Evolutionary conservation across 352 stramenopile species (phyloP).

Genomic region (Phytopythium sindhum): DNA sequence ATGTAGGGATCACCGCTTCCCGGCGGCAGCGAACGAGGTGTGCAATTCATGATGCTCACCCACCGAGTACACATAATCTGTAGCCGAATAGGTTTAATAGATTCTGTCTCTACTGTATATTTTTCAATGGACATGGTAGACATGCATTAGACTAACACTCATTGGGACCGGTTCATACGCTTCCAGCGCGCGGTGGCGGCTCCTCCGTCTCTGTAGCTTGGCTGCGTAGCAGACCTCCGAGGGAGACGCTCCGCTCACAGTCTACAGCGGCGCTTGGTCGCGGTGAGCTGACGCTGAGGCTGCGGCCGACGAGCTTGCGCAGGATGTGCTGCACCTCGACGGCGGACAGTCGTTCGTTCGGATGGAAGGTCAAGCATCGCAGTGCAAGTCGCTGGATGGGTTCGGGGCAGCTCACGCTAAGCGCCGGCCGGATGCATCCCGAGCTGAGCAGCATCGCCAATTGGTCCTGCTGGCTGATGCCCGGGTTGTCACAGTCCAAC

Average conservation of each 20-base stretch:
- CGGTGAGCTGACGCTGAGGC: conserved; percentile 11
- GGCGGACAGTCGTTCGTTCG: conserved; percentile 27
- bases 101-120: too few relatives aligned
- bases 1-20: too few relatives aligned
- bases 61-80: too few relatives aligned
- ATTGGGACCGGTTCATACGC: too few relatives aligned
- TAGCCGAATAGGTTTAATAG: too few relatives aligned
- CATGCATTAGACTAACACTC: too few relatives aligned
- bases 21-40: too few relatives aligned
- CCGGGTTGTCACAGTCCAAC: conserved; percentile 34
- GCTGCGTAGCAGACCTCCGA: not conserved
- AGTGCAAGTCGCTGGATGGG: conserved; percentile 44
- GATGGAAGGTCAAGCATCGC: conserved; percentile 44
- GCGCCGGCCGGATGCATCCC: conserved; percentile 37
- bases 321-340: conserved; percentile 39
- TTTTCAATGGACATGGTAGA: too few relatives aligned
- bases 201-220: not conserved
- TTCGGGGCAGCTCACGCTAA: conserved; percentile 39
- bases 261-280: conserved; percentile 3
- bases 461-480: conserved; percentile 32
- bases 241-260: not conserved
- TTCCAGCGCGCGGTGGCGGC: not conserved
- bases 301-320: conserved; percentile 32
- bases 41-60: too few relatives aligned
- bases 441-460: conserved; percentile 46